Evolutionary conservation across 2,329 filamentous ascomycete genomes (phyloP).

Genomic region (Alternaria ventricosa): DNA sequence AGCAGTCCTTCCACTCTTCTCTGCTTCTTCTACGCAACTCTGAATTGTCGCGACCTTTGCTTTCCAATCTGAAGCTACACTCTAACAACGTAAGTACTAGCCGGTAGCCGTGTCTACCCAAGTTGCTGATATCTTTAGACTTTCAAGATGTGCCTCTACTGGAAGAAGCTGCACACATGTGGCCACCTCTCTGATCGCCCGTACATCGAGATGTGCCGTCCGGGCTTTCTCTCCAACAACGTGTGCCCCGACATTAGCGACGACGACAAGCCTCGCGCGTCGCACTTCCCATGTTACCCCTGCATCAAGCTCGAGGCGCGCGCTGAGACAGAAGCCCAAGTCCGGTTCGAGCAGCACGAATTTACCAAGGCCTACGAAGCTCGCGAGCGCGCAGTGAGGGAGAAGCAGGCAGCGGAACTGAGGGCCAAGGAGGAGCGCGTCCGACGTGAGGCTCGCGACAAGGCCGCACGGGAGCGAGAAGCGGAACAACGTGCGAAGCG

Average conservation of each 20-base stretch:
- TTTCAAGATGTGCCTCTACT: constrained; percentile 32
- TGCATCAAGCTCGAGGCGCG: constrained; percentile 29
- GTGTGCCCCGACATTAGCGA: constrained; percentile 25
- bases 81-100: background rate
- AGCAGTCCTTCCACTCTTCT: background rate
- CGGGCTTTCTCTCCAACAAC: constrained; percentile 26
- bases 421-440: constrained; percentile 27
- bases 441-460: constrained; percentile 29
- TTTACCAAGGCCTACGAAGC: constrained; percentile 15
- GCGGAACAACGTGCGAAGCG: constrained; percentile 16
- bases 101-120: too few species aligned
- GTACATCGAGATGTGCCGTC: constrained; percentile 33
- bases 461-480: constrained; percentile 28
- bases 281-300: constrained; percentile 31
- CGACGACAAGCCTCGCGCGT: constrained; percentile 14
- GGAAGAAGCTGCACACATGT: constrained; percentile 34
- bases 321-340: constrained; percentile 14
- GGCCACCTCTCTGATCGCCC: constrained; percentile 24
- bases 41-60: background rate
- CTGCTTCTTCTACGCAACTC: background rate
- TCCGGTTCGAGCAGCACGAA: constrained; percentile 4
- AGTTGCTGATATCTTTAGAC: background rate
- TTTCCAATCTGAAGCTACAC: background rate
- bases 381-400: constrained; percentile 13
- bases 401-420: constrained; percentile 17